Conservation (phyloP, 306 rosid species). For the Astragalus glycyphyllos region DNA sequence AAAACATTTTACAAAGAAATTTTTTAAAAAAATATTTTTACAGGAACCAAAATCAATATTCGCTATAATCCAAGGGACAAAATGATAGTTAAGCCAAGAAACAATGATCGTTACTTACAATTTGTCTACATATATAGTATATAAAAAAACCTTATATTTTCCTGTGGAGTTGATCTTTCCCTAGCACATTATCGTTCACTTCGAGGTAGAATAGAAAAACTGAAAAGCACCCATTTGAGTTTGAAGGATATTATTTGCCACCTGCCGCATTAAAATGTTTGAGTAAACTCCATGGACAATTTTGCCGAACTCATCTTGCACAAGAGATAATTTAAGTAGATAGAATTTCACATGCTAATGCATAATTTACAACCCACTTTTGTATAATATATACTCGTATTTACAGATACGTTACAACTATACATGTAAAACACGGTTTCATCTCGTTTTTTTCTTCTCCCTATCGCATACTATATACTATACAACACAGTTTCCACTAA, state of each 20-base stretch:
- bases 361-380: conserved; percentile 20
- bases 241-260: no score
- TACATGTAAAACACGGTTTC: conserved; percentile 6
- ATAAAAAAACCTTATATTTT: no score
- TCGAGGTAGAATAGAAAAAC: no score
- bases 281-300: background rate
- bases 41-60: no score
- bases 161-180: background rate
- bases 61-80: no score
- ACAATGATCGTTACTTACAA: no score
- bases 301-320: background rate
- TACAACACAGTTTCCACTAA: conserved; percentile 9
- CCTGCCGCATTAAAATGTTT: background rate
- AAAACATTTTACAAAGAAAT: no score
- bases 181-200: no score
- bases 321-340: background rate
- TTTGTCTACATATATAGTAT: no score
- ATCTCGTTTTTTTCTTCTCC: background rate
- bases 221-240: no score
- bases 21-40: no score
- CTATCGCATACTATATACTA: background rate
- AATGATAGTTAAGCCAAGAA: no score
- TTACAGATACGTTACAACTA: conserved; percentile 31
- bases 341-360: conserved; percentile 17
- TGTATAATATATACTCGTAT: conserved; percentile 10